A percentile compares a stretch with the other conserved stretches of the same genome.
Conservation (phyloP, 139 green algal species). For the Diplosphaera chodatii region DNA sequence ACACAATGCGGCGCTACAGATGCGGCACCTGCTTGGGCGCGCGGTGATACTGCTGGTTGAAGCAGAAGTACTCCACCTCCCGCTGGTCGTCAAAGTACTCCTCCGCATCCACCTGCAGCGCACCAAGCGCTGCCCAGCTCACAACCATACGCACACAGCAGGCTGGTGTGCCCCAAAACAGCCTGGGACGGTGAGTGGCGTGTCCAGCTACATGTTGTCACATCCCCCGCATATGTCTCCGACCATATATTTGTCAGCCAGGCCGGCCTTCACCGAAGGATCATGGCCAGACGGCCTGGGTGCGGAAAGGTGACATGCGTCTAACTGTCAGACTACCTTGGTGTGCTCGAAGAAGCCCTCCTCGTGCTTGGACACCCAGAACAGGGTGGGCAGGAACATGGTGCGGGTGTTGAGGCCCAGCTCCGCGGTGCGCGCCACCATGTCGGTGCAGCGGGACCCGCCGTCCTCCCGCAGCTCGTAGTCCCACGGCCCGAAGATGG, state of each 20-base stretch:
- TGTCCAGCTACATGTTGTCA: no score
- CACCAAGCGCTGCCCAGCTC: no score
- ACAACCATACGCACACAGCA: no score
- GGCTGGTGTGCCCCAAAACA: no score
- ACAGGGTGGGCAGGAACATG: background rate
- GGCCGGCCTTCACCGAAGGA: no score
- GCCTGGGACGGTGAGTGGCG: no score
- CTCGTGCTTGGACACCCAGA: background rate
- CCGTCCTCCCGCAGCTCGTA: background rate
- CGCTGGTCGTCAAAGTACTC: background rate
- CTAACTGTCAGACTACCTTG: no score
- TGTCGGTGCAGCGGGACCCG: background rate
- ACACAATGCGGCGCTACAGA: no score
- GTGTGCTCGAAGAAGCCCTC: background rate
- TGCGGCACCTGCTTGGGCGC: background rate
- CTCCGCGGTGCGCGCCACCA: background rate
- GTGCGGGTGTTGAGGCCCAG: background rate
- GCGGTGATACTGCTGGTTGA: background rate
- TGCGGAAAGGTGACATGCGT: no score
- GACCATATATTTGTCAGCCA: no score
- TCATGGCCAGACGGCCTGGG: no score
- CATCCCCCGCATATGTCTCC: no score
- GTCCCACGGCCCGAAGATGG: background rate
- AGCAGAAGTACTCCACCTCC: conserved; percentile 1
- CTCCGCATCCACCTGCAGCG: background rate